These are phyloP conservation scores for Paramecium sonneborni DNA, from an alignment of 73 alveolate genomes.

Conservation along the genomic window DNA sequence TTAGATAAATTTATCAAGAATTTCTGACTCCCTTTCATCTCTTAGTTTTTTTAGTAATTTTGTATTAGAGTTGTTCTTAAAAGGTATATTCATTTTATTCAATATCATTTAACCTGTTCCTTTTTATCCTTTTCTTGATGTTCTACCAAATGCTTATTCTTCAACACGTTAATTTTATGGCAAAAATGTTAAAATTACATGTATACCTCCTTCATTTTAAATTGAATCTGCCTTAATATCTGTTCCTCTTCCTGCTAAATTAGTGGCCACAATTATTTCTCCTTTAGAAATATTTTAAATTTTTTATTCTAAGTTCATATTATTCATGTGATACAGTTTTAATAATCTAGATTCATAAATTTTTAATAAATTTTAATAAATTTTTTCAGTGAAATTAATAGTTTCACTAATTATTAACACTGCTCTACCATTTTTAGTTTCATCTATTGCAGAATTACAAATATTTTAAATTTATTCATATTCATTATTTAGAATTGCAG, in stretches of 20 bases:
- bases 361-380: neutral
- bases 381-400: neutral
- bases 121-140: slow-evolving; percentile 56
- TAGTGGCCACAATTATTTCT: slow-evolving; percentile 75
- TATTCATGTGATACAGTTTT: neutral
- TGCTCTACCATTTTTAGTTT: neutral
- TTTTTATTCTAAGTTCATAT: neutral
- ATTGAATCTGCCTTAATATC: slow-evolving; percentile 72
- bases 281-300: slow-evolving; percentile 71
- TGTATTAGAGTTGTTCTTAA: neutral
- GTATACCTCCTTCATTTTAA: slow-evolving; percentile 80
- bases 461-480: neutral
- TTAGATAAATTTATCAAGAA: neutral
- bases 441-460: neutral
- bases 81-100: neutral
- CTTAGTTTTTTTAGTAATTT: no score
- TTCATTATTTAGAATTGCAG: neutral
- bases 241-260: slow-evolving; percentile 83
- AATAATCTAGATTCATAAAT: neutral
- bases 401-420: slow-evolving; percentile 66
- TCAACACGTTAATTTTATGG: slow-evolving; percentile 79
- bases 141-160: slow-evolving; percentile 74
- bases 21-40: no score
- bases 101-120: slow-evolving; percentile 50
- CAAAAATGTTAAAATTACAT: slow-evolving; percentile 80